These are phyloP conservation scores for Geranium incanum DNA, from an alignment of 441 rosid genomes.

Conservation along the genomic window DNA sequence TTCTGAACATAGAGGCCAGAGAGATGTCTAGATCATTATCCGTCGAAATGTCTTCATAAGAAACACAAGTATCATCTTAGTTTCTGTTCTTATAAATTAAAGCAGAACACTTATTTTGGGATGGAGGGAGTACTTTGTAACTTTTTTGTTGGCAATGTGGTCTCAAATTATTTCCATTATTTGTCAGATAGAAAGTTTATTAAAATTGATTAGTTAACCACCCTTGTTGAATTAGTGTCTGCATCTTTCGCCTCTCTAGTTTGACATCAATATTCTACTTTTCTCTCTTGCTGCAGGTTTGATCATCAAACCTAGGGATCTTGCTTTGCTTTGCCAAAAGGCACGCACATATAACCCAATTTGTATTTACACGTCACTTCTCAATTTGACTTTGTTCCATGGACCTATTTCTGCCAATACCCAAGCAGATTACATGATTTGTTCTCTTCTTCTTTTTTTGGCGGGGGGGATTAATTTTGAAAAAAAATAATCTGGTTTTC, in stretches of 20 bases:
- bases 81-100: neutral
- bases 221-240: neutral
- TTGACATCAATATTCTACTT: constrained; percentile 13
- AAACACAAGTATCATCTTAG: too few relatives aligned
- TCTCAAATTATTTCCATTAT: neutral
- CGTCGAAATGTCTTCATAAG: too few relatives aligned
- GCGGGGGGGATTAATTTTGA: too few relatives aligned
- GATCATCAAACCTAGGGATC: constrained; percentile 69
- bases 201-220: neutral
- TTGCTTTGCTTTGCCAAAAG: constrained; percentile 98
- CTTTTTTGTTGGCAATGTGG: neutral
- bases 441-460: too few relatives aligned
- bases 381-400: constrained; percentile 6
- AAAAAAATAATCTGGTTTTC: neutral
- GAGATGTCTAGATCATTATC: too few relatives aligned
- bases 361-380: neutral
- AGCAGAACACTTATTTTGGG: neutral
- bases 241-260: constrained; percentile 2
- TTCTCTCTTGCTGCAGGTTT: constrained; percentile 45
- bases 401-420: too few relatives aligned
- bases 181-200: neutral
- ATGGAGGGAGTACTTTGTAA: neutral
- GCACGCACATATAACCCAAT: constrained; percentile 23
- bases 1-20: too few relatives aligned
- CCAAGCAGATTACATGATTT: too few relatives aligned